Base-by-base conservation (phyloP, 768 basidiomycete species). In the Mycena albidolilacea region DNA sequence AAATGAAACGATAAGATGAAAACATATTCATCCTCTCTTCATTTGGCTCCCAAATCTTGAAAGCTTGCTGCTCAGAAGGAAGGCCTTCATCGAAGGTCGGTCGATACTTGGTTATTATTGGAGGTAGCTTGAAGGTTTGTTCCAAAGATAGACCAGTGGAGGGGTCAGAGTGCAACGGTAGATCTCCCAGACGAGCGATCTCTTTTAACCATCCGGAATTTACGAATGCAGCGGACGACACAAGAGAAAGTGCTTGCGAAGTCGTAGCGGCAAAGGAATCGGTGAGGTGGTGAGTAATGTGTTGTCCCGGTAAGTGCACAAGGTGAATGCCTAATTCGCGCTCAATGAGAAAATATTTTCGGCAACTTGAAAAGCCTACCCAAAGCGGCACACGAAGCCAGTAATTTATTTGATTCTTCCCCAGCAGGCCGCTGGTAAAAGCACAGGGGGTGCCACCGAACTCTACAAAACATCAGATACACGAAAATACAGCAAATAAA, bases 141-240 rank as follows among this genome's bases (percentile, higher is more conserved):
- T 93, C 92, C 9, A 93, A 81, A 1, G 84, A 78, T n/a, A 80
- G 74, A 0, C 82, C 81, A 55, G 77, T 81, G 11, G 82, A 78
- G 3, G 81, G 78, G 48, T 87, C 80, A 2, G 78, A 72, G 15
- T 81, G 79, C 5, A 78, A 78, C 5, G 82, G 79, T 12, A 84
- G 75, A 19, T 76, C 80, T 9, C 90, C 90, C 0, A 90, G 82
- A 2, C 87, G 85, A 39, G 94, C 71, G 39, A 93, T 77, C 67
- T 94, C 90, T 8, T 81, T 79, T 35, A 95, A 80, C 94, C 94
- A 95, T 59, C 92, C 90, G 0, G 87, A 84, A 69, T 85, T 93
- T 41, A 92, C 92, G 60, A 95, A 87, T 12, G 86, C 84, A 15
- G 87, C 85, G 0, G 87, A 83, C 4, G 88, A 87, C 17, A 95